Evolutionary conservation across 225 moss, liverwort and hornwort species (phyloP).

Genomic region (Bryum argenteum): DNA sequence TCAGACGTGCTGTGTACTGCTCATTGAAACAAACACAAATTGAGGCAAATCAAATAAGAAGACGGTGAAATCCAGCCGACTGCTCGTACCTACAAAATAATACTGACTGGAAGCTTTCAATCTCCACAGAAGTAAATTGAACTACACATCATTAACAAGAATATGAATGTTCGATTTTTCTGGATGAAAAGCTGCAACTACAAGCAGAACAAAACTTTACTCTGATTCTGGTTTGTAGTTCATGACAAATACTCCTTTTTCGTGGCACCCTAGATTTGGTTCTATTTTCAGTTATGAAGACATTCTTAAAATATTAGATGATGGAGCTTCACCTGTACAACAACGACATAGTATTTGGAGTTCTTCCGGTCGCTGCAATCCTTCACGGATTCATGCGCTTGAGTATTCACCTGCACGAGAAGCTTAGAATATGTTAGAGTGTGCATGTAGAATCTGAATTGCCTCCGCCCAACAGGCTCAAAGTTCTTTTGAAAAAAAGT

Average conservation of each 20-base stretch:
- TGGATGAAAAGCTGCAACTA: conserved; percentile 14
- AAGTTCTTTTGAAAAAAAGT: not conserved
- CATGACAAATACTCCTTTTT: not conserved
- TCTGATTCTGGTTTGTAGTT: not conserved
- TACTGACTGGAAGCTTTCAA: conserved; percentile 1
- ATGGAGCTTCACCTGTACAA: conserved; percentile 61
- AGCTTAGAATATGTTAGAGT: conserved; percentile 9
- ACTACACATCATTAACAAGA: conserved; percentile 11
- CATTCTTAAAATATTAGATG: not conserved
- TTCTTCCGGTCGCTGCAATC: conserved; percentile 85
- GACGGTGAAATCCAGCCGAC: conserved; percentile 19
- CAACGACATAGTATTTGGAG: conserved; percentile 88
- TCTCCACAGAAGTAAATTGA: not conserved
- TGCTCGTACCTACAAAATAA: not conserved
- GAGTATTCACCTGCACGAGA: conserved; percentile 81
- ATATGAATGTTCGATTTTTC: conserved; percentile 6
- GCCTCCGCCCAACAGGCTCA: not conserved
- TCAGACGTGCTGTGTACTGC: conserved; percentile 84
- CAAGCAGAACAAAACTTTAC: not conserved
- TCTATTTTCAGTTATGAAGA: not conserved
- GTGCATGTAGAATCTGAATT: conserved; percentile 4
- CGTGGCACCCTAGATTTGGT: not conserved
- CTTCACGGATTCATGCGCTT: conserved; percentile 73
- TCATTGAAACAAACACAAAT: conserved; percentile 12
- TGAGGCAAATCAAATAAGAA: not conserved